phyloP scores from a whole-genome alignment of 225 moss, liverwort and hornwort genomes.

The Sphagnum tenellum region DNA sequence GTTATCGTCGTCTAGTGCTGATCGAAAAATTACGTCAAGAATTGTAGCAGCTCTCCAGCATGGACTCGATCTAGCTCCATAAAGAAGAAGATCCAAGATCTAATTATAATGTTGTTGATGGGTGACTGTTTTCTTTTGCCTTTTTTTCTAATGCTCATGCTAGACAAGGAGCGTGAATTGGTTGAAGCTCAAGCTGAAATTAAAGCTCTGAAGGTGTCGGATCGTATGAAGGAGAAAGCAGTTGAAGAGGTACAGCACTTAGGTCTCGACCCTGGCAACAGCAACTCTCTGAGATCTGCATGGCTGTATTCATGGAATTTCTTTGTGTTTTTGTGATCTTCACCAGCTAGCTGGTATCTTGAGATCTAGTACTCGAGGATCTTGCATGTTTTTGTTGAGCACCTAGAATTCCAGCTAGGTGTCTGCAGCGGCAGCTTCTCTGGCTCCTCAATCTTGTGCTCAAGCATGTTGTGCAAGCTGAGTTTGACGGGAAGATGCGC shows the following conservation, averaged over 20 bases:
- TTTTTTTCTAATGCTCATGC: not conserved
- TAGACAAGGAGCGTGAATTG: constrained; percentile 53
- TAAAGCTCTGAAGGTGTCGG: constrained; percentile 50
- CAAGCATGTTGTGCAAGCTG: not conserved
- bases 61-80: too few species aligned
- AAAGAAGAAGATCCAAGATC: too few species aligned
- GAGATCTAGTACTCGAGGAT: not conserved
- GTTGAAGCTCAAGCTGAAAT: constrained; percentile 58
- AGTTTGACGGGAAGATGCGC: too few species aligned
- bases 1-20: too few species aligned
- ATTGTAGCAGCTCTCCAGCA: too few species aligned
- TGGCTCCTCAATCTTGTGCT: not conserved
- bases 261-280: constrained; percentile 1
- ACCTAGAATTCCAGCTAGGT: too few species aligned
- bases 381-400: too few species aligned
- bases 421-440: not conserved
- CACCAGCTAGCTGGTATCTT: not conserved
- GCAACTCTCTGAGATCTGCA: not conserved
- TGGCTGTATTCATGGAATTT: too few species aligned
- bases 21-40: too few species aligned
- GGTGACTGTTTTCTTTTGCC: too few species aligned
- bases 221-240: constrained; percentile 54
- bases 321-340: not conserved
- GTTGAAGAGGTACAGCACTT: constrained; percentile 37
- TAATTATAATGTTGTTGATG: too few species aligned